phyloP scores from a whole-genome alignment of 2,329 filamentous ascomycete species.

The Rutstroemia sp. region DNA sequence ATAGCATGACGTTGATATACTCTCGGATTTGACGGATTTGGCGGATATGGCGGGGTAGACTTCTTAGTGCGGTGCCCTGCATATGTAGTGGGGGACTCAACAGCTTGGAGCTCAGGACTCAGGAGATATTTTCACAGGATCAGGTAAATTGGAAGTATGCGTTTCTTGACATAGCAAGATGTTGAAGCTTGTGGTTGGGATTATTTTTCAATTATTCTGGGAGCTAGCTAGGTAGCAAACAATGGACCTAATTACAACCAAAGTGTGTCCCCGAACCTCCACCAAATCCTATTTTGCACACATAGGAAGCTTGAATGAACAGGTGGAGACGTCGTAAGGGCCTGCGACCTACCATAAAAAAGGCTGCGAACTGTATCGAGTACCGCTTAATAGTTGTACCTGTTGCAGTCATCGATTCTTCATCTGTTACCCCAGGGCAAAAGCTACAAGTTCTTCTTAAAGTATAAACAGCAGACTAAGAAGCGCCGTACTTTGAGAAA shows the following conservation, averaged over 20 bases:
- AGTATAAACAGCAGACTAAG: too few species aligned
- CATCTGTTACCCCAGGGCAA: neutral
- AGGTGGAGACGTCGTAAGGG: neutral
- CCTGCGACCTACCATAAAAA: neutral
- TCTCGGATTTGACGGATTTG: neutral
- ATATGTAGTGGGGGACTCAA: neutral
- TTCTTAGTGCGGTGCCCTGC: constrained; percentile 1
- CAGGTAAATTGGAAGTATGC: too few species aligned
- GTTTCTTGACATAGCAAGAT: too few species aligned
- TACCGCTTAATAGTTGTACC: neutral
- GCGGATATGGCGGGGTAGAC: neutral
- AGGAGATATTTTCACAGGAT: too few species aligned
- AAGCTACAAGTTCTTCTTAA: neutral
- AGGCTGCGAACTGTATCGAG: neutral
- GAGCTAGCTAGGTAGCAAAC: too few species aligned
- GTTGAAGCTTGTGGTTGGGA: too few species aligned
- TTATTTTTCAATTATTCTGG: too few species aligned
- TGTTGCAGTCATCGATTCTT: constrained; percentile 1
- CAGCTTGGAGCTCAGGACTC: neutral
- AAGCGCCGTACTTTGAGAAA: too few species aligned
- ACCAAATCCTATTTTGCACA: neutral
- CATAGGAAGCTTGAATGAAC: neutral
- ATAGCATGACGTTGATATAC: constrained; percentile 4
- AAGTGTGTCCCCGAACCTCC: neutral
- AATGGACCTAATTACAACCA: too few species aligned